Conservation (phyloP, 148 eudicot species). For the Chenopodium album region DNA sequence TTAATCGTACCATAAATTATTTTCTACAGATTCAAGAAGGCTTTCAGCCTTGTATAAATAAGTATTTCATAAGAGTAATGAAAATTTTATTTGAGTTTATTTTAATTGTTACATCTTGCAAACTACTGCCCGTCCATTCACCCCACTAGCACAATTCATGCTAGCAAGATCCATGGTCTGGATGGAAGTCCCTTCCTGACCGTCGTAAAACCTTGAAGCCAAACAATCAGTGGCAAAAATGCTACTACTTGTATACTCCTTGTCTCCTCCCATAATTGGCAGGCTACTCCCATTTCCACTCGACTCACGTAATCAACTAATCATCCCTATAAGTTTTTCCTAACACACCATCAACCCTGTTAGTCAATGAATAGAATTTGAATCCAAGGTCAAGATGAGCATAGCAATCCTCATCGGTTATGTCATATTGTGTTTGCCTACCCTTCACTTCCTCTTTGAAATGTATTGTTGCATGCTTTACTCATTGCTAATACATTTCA, state of each 20-base stretch:
- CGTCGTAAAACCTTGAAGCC: conserved; percentile 34
- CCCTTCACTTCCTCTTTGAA: too few relatives aligned
- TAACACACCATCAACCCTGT: conserved; percentile 41
- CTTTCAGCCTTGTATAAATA: not conserved
- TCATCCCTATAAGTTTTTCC: conserved; percentile 51
- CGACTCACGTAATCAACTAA: conserved; percentile 31
- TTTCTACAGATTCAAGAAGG: not conserved
- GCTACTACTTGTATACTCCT: conserved; percentile 32
- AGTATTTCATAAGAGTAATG: too few relatives aligned
- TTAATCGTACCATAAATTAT: not conserved
- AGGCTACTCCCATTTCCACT: conserved; percentile 39
- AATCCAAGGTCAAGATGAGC: conserved; percentile 53
- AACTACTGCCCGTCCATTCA: conserved; percentile 41
- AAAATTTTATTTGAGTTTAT: not conserved
- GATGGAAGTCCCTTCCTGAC: conserved; percentile 7
- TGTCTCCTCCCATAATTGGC: conserved; percentile 49
- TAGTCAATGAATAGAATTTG: conserved; percentile 35
- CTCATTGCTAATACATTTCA: too few relatives aligned
- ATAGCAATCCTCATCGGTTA: conserved; percentile 39
- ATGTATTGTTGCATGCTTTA: too few relatives aligned
- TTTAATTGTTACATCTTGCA: conserved; percentile 39
- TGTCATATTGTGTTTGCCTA: conserved; percentile 20
- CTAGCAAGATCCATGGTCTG: conserved; percentile 26
- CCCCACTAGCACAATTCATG: conserved; percentile 43
- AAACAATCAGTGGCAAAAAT: conserved; percentile 45